These are phyloP conservation scores for Penicillium griseofulvum DNA, from an alignment of 2,329 filamentous ascomycete species.

Conservation along the genomic window DNA sequence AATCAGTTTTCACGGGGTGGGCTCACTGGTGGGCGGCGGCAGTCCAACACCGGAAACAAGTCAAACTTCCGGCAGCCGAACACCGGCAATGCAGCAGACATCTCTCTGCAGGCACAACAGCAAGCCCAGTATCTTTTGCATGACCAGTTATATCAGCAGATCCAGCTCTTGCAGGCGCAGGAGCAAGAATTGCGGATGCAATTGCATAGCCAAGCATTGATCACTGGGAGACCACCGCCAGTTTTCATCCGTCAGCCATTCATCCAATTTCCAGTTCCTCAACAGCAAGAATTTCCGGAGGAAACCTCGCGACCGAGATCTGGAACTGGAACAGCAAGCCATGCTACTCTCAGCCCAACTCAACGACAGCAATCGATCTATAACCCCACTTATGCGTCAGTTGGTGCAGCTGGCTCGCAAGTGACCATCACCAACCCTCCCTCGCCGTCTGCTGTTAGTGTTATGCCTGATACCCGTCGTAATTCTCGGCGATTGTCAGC, in stretches of 20 bases:
- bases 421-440: constrained; percentile 46
- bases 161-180: constrained; percentile 50
- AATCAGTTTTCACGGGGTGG: constrained; percentile 49
- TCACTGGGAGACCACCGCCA: constrained; percentile 40
- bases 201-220: constrained; percentile 46
- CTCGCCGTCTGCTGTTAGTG: constrained; percentile 43
- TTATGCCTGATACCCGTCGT: constrained; percentile 45
- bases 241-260: constrained; percentile 44
- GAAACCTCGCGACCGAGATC: constrained; percentile 39
- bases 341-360: constrained; percentile 32
- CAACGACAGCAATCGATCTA: constrained; percentile 38
- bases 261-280: constrained; percentile 41
- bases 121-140: constrained; percentile 50
- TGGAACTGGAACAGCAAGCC: constrained; percentile 39
- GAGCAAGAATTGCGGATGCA: constrained; percentile 50
- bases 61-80: constrained; percentile 40
- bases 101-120: constrained; percentile 43
- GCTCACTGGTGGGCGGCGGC: constrained; percentile 50
- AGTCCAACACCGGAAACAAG: constrained; percentile 56
- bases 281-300: constrained; percentile 36
- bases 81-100: constrained; percentile 34
- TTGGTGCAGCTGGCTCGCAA: constrained; percentile 36
- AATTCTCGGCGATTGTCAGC: constrained; percentile 46
- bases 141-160: constrained; percentile 50
- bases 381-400: constrained; percentile 36